Evolutionary conservation across 1,284 basidiomycete genomes (phyloP), one percentile per base, ranked within the genome.

Genomic region (Ganoderma meredithae): DNA sequence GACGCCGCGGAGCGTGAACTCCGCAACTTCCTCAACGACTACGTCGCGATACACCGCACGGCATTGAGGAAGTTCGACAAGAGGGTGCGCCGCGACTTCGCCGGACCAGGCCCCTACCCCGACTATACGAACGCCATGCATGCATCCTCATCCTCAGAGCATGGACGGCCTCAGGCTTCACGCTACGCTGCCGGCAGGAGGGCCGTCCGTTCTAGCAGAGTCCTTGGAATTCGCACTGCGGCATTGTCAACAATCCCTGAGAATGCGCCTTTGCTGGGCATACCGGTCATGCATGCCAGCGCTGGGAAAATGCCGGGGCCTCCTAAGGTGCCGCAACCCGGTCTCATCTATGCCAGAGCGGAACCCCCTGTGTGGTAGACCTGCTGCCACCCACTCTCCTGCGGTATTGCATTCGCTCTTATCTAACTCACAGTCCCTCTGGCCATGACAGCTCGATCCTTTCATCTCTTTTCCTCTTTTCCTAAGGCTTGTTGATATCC

Each of bases 1-100:
- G 97, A 97, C 79, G 95, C 96, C 84, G 97, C 97, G 95, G 95
- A 97, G 81, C 82, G 95, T 8, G 95, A 97, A 78, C 95, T 97
- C 91, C 96, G 95, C 77, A 90, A 87, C 27, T 97, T 96, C 77
- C 83, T 97, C 41, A 13, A 13, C 94, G 96, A 76, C 97, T 95
- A 95, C 92, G 95, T 97, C 10, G 93, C 91, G 62, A 90, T 95
- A 61, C 89, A 91, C 63, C 88, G 89, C 0, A 78, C 83, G 0
- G 90, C 91, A 3, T 82, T 95, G 2, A 74, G 77, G 7, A 87
- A 85, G 47, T 95, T 95, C 76, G 88, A 92, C 73, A 75, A 74
- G 0, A 85, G 85, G 76, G 86, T 95, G 1, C 83, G 84, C 49
- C 81, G 83, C 31, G 91, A 94, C 63, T 94, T 91, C 74, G 79